Base-by-base conservation (phyloP, 1,284 basidiomycete species). In the Heterobasidion irregulare region DNA sequence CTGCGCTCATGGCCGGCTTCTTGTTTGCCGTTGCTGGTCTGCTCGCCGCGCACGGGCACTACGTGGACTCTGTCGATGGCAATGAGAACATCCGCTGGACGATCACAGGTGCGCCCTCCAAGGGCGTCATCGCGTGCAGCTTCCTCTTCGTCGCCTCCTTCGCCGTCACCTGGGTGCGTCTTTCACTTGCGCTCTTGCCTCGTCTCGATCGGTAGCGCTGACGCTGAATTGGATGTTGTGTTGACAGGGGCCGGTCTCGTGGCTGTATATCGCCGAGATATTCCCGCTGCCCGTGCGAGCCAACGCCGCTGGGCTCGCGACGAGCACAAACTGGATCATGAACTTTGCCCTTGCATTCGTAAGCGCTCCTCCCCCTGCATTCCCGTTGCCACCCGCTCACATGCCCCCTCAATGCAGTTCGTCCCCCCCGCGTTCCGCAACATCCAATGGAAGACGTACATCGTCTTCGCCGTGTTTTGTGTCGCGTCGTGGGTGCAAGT, bases 301-400 rank as follows among this genome's bases (percentile, higher is more conserved):
- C 34, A 76, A 76, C 62, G 74, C 71, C 36, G 73, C 79, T 66
- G 74, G 75, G 8, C 63, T 80, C 58, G 72, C 75, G 47, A 71
- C 70, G 33, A 77, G 75, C 15, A 75, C 75, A 52, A 78, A 80
- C 66, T 80, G 77, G 76, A 65, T 74, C 52, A 73, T 69, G 69
- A 74, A 75, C 65, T 75, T 72, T 58, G 70, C 67, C 52, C 73
- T 77, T 56, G 75, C 72, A 32, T 73, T 70, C 63, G 68, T 70
- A 51, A 19, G 32, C 38, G 35, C 15, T 16, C 3, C 8, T 52
- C 35, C 9, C 50, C 50, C n/a, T 52, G 8, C n/a, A 35, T 43
- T 18, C 38, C 10, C 38, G 5, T 12, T 8, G 2, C 3, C 38
- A 41, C 38, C 38, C 4, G 10, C 38, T 41, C 38, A 41, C 38